phyloP scores from a whole-genome alignment of 345 rosid genomes.

The Brassica nigra region DNA sequence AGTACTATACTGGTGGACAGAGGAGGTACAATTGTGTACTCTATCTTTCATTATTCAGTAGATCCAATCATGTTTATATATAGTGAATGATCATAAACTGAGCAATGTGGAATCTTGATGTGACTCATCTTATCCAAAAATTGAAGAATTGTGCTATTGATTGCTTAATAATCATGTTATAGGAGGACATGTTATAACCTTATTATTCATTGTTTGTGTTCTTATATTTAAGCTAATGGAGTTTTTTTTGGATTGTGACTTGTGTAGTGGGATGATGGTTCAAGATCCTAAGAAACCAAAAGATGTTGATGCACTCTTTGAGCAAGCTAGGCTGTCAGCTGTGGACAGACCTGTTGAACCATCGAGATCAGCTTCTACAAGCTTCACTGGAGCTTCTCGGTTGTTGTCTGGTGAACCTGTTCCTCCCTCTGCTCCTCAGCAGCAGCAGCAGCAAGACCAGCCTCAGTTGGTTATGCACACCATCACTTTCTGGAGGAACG shows the following conservation, averaged over 20 bases:
- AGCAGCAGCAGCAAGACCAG: conserved; percentile 46
- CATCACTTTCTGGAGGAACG: conserved; percentile 85
- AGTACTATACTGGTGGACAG: conserved; percentile 85
- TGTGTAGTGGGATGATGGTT: conserved; percentile 83
- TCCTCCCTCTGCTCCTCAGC: conserved; percentile 56
- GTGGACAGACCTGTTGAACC: conserved; percentile 66
- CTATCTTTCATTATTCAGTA: background rate
- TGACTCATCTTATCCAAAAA: background rate
- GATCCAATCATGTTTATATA: background rate
- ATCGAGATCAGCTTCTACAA: conserved; percentile 62
- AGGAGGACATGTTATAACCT: too few relatives aligned
- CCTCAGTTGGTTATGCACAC: conserved; percentile 62
- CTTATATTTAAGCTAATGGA: background rate
- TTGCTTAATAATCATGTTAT: too few relatives aligned
- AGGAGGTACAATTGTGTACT: conserved; percentile 55
- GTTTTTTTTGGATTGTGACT: background rate
- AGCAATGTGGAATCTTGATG: background rate
- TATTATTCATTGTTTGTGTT: background rate
- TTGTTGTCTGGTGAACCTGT: conserved; percentile 76
- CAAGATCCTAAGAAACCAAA: conserved; percentile 71
- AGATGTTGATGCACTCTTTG: conserved; percentile 68
- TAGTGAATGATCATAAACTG: background rate
- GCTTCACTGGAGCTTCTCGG: conserved; percentile 77
- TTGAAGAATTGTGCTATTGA: background rate
- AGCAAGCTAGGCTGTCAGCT: conserved; percentile 65